Evolutionary conservation across 2,329 filamentous ascomycete genomes (phyloP).

Genomic region (Penicillium sp.): DNA sequence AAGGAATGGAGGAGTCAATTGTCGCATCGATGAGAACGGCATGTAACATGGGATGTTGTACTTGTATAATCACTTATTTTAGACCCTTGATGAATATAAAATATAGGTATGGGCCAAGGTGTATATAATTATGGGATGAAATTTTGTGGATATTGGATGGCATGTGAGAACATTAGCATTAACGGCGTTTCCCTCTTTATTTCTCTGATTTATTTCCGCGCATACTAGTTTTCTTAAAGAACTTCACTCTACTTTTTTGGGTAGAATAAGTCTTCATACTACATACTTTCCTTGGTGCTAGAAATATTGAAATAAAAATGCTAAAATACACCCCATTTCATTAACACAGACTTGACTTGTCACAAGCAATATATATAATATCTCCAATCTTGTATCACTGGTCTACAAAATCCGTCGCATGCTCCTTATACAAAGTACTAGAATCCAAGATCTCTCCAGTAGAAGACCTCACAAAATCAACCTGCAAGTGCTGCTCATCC

Average conservation of each 20-base stretch:
- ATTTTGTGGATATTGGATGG: not conserved
- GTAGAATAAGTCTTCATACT: not conserved
- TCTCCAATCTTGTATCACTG: slow-evolving; percentile 45
- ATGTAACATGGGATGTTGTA: not conserved
- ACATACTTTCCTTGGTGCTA: not conserved
- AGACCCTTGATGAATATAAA: not conserved
- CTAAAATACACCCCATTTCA: not conserved
- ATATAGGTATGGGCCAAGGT: not conserved
- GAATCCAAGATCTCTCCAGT: slow-evolving; percentile 53
- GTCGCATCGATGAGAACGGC: not conserved
- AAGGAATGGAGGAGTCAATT: slow-evolving; percentile 13
- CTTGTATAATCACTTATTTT: not conserved
- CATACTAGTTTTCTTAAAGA: not conserved
- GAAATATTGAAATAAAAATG: not conserved
- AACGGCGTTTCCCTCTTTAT: not conserved
- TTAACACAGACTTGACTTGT: not conserved
- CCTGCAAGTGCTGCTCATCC: slow-evolving; percentile 48
- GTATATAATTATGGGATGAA: not conserved
- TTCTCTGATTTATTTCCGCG: not conserved
- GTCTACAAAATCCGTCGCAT: slow-evolving; percentile 48
- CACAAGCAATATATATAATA: not conserved
- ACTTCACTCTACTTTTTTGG: not conserved
- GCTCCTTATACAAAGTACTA: slow-evolving; percentile 52
- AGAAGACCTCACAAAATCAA: slow-evolving; percentile 53
- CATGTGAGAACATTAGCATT: not conserved